phyloP scores from a whole-genome alignment of 2,329 filamentous ascomycete genomes.

The Aspergillus sp. region DNA sequence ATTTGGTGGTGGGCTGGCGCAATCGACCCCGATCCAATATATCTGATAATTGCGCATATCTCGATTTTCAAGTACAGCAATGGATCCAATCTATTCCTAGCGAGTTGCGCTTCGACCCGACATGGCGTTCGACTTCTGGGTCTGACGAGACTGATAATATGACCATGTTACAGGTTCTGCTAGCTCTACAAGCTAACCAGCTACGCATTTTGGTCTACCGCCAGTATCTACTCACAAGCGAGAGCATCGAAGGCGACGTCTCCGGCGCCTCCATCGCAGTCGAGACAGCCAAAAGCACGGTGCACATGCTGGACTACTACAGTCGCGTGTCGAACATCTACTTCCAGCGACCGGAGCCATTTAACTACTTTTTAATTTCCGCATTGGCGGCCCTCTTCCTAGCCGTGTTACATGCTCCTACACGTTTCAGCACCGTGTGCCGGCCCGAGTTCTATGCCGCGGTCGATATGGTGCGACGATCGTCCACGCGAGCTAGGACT shows the following conservation, averaged over 20 bases:
- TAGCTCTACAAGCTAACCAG: slow-evolving; percentile 45
- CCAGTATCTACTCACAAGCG: slow-evolving; percentile 36
- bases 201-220: slow-evolving; percentile 43
- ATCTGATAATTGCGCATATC: slow-evolving; percentile 33
- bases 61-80: slow-evolving; percentile 41
- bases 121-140: slow-evolving; percentile 10
- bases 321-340: slow-evolving; percentile 35
- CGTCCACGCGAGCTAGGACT: slow-evolving; percentile 52
- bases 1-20: slow-evolving; percentile 36
- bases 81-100: slow-evolving; percentile 45
- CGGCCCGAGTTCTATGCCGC: slow-evolving; percentile 48
- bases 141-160: slow-evolving; percentile 25
- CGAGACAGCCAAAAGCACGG: slow-evolving; percentile 33
- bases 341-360: slow-evolving; percentile 34
- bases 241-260: slow-evolving; percentile 32
- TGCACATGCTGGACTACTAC: slow-evolving; percentile 35
- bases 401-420: slow-evolving; percentile 43
- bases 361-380: slow-evolving; percentile 40
- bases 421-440: slow-evolving; percentile 35
- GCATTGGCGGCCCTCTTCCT: slow-evolving; percentile 38
- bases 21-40: slow-evolving; percentile 27
- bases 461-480: slow-evolving; percentile 55
- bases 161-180: slow-evolving; percentile 39
- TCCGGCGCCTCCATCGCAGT: slow-evolving; percentile 37
- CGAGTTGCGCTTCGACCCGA: slow-evolving; percentile 36